These are phyloP conservation scores for Dinochytrium kinnereticum DNA, from an alignment of 371 early-diverging fungal species.

Conservation along the genomic window DNA sequence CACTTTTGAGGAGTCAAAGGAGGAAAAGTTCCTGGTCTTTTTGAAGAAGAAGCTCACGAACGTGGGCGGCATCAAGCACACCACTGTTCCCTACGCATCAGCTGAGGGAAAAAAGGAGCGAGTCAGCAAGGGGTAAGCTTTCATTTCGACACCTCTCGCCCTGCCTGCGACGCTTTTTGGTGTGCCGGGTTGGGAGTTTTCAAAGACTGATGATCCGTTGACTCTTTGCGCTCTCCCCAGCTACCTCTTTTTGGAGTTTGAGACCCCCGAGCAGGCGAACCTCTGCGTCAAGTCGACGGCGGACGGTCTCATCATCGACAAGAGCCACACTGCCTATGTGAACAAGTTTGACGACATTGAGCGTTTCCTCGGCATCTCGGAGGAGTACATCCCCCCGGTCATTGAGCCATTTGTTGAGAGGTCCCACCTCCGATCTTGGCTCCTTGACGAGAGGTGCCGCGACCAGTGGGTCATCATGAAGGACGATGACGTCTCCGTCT, in stretches of 20 bases:
- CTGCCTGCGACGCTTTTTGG: no score
- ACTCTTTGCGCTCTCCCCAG: conserved; percentile 50
- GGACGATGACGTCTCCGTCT: conserved; percentile 81
- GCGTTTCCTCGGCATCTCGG: conserved; percentile 73
- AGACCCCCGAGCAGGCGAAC: conserved; percentile 82
- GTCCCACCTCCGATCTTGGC: conserved; percentile 91
- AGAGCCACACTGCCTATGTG: conserved; percentile 79
- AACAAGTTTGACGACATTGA: conserved; percentile 92
- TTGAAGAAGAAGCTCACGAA: conserved; percentile 84
- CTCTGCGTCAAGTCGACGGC: conserved; percentile 73
- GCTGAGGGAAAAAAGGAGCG: conserved; percentile 83
- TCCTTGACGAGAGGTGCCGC: conserved; percentile 82
- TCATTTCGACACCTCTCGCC: no score
- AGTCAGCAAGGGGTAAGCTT: conserved; percentile 8
- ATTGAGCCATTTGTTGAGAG: conserved; percentile 74
- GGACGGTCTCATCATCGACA: conserved; percentile 84
- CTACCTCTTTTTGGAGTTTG: conserved; percentile 92
- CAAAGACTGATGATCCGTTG: neutral
- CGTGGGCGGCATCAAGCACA: conserved; percentile 76
- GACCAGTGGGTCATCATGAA: conserved; percentile 92
- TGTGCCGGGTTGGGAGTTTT: no score
- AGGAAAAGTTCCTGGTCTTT: conserved; percentile 79
- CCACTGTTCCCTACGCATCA: conserved; percentile 88
- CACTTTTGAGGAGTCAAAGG: conserved; percentile 84
- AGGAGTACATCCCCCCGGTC: conserved; percentile 66